phyloP scores from a whole-genome alignment of 805 yeast species.

The Candida maesae region DNA sequence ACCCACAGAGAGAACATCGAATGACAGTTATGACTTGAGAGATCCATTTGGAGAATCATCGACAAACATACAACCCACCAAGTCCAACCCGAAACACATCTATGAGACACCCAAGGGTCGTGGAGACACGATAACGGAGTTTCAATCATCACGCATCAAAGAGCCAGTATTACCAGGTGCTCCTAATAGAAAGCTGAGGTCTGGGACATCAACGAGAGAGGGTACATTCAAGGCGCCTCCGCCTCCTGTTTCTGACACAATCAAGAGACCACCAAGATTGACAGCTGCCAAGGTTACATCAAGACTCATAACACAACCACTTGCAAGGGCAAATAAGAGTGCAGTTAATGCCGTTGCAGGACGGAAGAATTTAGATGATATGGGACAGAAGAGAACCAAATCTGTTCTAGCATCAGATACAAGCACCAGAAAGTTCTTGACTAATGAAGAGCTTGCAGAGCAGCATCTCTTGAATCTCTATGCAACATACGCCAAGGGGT shows the following conservation, averaged over 20 bases:
- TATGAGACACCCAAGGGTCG: conserved; percentile 20
- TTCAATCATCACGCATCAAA: conserved; percentile 40
- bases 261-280: conserved; percentile 28
- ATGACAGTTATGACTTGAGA: conserved; percentile 15
- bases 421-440: conserved; percentile 13
- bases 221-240: conserved; percentile 23
- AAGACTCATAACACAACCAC: conserved; percentile 42
- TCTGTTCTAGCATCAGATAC: conserved; percentile 12
- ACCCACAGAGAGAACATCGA: conserved; percentile 1
- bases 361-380: conserved; percentile 13
- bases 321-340: conserved; percentile 18
- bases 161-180: conserved; percentile 35
- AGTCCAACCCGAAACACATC: conserved; percentile 13
- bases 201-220: conserved; percentile 12
- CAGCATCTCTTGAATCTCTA: conserved; percentile 45
- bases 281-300: conserved; percentile 46
- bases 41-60: conserved; percentile 29
- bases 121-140: conserved; percentile 25
- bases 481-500: conserved; percentile 55
- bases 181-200: conserved; percentile 35
- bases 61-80: conserved; percentile 16
- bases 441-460: conserved; percentile 31
- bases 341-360: conserved; percentile 8
- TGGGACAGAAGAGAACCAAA: conserved; percentile 19
- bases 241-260: conserved; percentile 17